A percentile compares a stretch with the other conserved stretches of the same genome.
phyloP scores from a whole-genome alignment of 2,329 filamentous ascomycete genomes.

The Domatiomyces catenatus region DNA sequence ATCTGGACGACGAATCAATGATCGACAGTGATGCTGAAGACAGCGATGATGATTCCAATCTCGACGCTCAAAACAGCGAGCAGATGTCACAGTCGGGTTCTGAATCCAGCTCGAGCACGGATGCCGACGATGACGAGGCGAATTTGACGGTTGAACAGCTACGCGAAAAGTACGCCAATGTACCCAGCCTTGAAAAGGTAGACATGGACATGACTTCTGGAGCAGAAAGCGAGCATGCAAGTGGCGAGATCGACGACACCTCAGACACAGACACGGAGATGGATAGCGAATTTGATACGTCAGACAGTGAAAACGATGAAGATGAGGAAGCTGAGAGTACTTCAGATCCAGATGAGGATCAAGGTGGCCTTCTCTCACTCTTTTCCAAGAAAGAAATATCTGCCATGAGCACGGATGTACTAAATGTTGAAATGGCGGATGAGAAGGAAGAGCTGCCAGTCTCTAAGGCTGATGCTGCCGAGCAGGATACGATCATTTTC shows the following conservation, averaged over 20 bases:
- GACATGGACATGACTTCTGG: slow-evolving; percentile 1
- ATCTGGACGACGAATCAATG: slow-evolving; percentile 8
- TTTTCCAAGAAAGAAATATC: slow-evolving; percentile 29
- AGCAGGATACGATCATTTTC: neutral
- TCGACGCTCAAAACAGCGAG: slow-evolving; percentile 22
- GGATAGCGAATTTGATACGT: slow-evolving; percentile 34
- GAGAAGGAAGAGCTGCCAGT: neutral
- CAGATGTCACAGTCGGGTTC: slow-evolving; percentile 32
- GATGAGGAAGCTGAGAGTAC: slow-evolving; percentile 32
- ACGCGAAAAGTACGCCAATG: slow-evolving; percentile 31
- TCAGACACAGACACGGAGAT: slow-evolving; percentile 26
- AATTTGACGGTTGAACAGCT: slow-evolving; percentile 33
- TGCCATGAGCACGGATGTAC: neutral
- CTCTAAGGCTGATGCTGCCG: neutral
- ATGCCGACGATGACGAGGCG: slow-evolving; percentile 29
- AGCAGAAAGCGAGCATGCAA: slow-evolving; percentile 1
- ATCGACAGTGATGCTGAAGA: slow-evolving; percentile 24
- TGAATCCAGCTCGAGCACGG: slow-evolving; percentile 29
- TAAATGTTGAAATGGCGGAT: neutral
- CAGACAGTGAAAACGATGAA: slow-evolving; percentile 32
- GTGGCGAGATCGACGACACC: slow-evolving; percentile 20
- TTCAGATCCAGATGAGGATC: slow-evolving; percentile 27
- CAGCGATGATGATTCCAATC: slow-evolving; percentile 4
- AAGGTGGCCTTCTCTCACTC: slow-evolving; percentile 29
- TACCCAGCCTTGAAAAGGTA: slow-evolving; percentile 18